Evolutionary conservation across 768 basidiomycete genomes (phyloP), one percentile per base, ranked within the genome.

Genomic region (Collybia sp.): DNA sequence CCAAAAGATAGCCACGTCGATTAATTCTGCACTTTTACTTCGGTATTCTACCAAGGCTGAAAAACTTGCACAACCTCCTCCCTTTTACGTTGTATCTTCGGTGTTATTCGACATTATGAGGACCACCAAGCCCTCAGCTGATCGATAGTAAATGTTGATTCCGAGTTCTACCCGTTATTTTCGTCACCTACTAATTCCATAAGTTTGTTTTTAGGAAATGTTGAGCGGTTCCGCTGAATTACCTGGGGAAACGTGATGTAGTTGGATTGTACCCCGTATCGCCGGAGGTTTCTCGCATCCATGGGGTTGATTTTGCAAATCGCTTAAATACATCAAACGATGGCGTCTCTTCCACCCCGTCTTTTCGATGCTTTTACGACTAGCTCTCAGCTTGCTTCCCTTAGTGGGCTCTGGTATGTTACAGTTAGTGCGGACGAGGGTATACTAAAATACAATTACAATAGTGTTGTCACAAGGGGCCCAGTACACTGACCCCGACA

Each of bases 401-500:
- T 46, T 68, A 15, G 50, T 58, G 18, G 58, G 59, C 46, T 56
- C 63, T 42, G 67, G 68, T 68, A 44, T 25, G 52, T 17, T n/a
- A 37, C 35, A 4, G 10, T 18, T 37, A 6, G 10, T 6, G 35
- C 10, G n/a, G 17, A 37, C 11, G 33, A 10, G 17, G 17, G n/a
- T 18, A 4, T n/a, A 18, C n/a, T 10, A 4, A 18, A 37, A 3
- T 3, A 18, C 10, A 3, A 37, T 37, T 37, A 37, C 10, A 37
- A 37, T 48, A 78, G 75, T 58, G 32, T 58, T 75, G 40, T 64
- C 75, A 9, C 77, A 79, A 58, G 73, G 69, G 16, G 56, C 66
- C n/a, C 40, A 57, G 32, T 80, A 75, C 53, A 64, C 65, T 30
- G 80, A 80, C 51, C 62, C 75, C 8, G 75, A 71, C 53, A 80